A percentile compares a stretch with the other conserved stretches of the same genome.
These are phyloP conservation scores for Mycena albidolilacea DNA, from an alignment of 768 basidiomycete species.

Conservation along the genomic window DNA sequence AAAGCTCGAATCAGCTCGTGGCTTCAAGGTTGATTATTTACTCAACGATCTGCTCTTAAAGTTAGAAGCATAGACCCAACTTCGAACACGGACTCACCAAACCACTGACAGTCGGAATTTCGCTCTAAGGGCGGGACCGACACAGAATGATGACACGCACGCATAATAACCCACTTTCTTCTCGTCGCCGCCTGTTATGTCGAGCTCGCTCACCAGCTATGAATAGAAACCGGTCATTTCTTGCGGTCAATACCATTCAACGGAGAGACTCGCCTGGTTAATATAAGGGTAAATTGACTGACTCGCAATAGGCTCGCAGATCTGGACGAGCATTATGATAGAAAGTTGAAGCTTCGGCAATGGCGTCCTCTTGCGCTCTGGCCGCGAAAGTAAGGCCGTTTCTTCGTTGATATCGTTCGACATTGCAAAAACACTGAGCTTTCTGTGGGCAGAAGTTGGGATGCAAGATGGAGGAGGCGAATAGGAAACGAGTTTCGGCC, in stretches of 20 bases:
- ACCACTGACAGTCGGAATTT: not conserved
- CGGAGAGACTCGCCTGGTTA: constrained; percentile 59
- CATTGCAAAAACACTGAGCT: no score
- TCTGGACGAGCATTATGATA: constrained; percentile 61
- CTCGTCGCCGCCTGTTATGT: constrained; percentile 57
- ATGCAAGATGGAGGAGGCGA: no score
- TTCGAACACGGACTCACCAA: constrained; percentile 40
- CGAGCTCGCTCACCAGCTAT: constrained; percentile 41
- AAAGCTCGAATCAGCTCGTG: not conserved
- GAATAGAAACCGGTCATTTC: not conserved
- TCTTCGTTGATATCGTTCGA: no score
- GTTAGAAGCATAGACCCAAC: not conserved
- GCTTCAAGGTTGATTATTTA: not conserved
- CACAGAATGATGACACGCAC: constrained; percentile 47
- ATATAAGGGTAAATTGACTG: constrained; percentile 75
- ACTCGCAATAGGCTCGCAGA: constrained; percentile 71
- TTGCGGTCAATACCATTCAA: not conserved
- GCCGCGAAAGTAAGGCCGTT: no score
- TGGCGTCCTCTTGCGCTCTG: constrained; percentile 49
- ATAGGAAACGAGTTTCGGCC: no score
- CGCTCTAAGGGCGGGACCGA: not conserved
- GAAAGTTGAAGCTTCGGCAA: constrained; percentile 67
- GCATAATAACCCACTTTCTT: constrained; percentile 61
- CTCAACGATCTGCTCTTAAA: constrained; percentile 28
- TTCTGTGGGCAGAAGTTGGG: no score